A percentile compares a stretch with the other conserved stretches of the same genome.
These are phyloP conservation scores for Stachybotrys echinatus DNA, from an alignment of 2,329 filamentous ascomycete species.

Conservation along the genomic window DNA sequence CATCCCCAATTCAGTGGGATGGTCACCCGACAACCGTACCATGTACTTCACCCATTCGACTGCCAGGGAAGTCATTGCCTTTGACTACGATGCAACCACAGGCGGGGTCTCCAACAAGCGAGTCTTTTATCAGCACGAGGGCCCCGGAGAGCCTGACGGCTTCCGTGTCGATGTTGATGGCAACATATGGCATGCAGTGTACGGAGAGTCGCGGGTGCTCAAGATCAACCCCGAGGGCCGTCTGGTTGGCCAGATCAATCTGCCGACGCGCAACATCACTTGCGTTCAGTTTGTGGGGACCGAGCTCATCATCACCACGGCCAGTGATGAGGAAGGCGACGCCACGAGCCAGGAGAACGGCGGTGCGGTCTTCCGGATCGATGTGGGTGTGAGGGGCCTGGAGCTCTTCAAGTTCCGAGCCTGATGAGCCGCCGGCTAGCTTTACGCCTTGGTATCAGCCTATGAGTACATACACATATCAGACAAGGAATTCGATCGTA, in stretches of 20 bases:
- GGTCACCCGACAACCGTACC: constrained; percentile 66
- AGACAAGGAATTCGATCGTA: neutral
- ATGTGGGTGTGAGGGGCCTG: constrained; percentile 67
- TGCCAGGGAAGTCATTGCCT: constrained; percentile 63
- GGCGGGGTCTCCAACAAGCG: constrained; percentile 64
- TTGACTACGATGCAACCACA: constrained; percentile 63
- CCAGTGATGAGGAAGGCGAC: constrained; percentile 60
- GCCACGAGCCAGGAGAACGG: constrained; percentile 57
- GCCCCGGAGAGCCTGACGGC: constrained; percentile 70
- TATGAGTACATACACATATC: neutral
- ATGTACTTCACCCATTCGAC: constrained; percentile 84
- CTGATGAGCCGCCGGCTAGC: constrained; percentile 4
- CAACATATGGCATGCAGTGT: constrained; percentile 86
- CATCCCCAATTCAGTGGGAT: constrained; percentile 82
- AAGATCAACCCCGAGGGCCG: constrained; percentile 66
- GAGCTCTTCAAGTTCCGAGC: constrained; percentile 61
- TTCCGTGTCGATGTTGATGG: constrained; percentile 79
- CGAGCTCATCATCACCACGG: constrained; percentile 74
- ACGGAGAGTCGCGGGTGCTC: constrained; percentile 70
- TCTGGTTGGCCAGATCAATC: constrained; percentile 66
- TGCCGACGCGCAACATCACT: constrained; percentile 76
- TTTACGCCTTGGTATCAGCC: neutral
- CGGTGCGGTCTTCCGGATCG: constrained; percentile 69
- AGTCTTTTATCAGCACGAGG: constrained; percentile 66
- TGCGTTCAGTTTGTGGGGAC: constrained; percentile 76